Evolutionary conservation across 2,329 filamentous ascomycete species (phyloP).

Genomic region (Dactylellina haptotyla): DNA sequence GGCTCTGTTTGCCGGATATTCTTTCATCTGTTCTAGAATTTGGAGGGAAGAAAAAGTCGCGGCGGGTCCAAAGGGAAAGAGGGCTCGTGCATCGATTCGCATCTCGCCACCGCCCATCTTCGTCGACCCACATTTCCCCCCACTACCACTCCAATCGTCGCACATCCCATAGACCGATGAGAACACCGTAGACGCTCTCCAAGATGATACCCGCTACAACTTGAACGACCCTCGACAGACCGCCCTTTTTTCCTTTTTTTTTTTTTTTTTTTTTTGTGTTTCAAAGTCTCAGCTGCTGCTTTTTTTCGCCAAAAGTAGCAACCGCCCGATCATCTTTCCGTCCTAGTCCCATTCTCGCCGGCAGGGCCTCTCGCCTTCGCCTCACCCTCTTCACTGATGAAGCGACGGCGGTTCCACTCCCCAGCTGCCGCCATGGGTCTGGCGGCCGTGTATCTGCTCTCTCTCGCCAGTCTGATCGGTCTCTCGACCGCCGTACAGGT

Average conservation of each 20-base stretch:
- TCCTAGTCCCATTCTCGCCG: neutral
- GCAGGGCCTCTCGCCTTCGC: neutral
- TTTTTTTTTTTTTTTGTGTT: neutral
- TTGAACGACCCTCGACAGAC: slow-evolving; percentile 10
- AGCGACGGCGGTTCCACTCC: slow-evolving; percentile 36
- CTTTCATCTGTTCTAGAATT: slow-evolving; percentile 23
- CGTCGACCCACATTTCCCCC: slow-evolving; percentile 3
- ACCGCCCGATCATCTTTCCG: no score
- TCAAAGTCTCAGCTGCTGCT: neutral
- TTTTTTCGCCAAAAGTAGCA: no score
- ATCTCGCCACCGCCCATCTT: slow-evolving; percentile 7
- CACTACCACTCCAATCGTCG: neutral
- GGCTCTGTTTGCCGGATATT: neutral
- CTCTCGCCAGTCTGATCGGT: slow-evolving; percentile 11
- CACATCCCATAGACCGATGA: slow-evolving; percentile 12
- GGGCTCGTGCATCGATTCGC: slow-evolving; percentile 4
- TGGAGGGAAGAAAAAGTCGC: neutral
- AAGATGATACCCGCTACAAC: slow-evolving; percentile 43
- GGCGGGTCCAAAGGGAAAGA: no score
- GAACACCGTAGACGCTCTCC: slow-evolving; percentile 14
- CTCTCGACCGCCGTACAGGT: slow-evolving; percentile 28
- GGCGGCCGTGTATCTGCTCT: slow-evolving; percentile 20
- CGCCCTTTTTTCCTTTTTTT: slow-evolving; percentile 2
- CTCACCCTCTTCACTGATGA: slow-evolving; percentile 22
- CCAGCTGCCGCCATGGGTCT: slow-evolving; percentile 4